Percentiles rank a stretch among this genome's conserved stretches.
These are phyloP conservation scores for Sicyos edulis DNA, from an alignment of 306 rosid genomes.

Conservation along the genomic window DNA sequence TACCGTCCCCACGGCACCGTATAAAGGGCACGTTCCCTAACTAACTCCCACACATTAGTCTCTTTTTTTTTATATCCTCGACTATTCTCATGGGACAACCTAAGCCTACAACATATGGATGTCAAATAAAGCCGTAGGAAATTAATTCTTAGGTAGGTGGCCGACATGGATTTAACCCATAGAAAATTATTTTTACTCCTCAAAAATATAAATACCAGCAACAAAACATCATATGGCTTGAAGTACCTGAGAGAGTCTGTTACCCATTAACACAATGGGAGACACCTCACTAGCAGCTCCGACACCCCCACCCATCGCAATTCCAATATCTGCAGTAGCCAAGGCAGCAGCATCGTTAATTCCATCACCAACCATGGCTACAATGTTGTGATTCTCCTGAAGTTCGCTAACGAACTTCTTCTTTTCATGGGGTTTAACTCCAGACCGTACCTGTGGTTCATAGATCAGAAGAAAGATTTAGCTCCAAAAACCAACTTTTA, in stretches of 20 bases:
- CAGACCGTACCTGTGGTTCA: constrained; percentile 61
- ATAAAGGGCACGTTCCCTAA: too few species aligned
- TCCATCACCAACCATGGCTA: constrained; percentile 99
- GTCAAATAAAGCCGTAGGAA: too few species aligned
- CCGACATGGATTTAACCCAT: too few species aligned
- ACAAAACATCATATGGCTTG: neutral
- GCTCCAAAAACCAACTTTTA: too few species aligned
- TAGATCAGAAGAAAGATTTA: too few species aligned
- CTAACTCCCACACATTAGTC: too few species aligned
- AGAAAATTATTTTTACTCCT: too few species aligned
- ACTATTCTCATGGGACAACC: too few species aligned
- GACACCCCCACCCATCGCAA: constrained; percentile 94
- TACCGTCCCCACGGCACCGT: too few species aligned
- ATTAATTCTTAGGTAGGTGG: too few species aligned
- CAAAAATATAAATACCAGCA: neutral
- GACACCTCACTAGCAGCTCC: constrained; percentile 99
- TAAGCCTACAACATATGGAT: too few species aligned
- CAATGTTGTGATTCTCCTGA: constrained; percentile 52
- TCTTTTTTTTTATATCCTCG: too few species aligned
- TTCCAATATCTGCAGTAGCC: constrained; percentile 80
- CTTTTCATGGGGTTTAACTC: constrained; percentile 78
- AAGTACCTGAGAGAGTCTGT: constrained; percentile 80
- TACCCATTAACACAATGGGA: constrained; percentile 82
- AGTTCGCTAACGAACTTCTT: constrained; percentile 61
- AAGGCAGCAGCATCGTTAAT: constrained; percentile 97